phyloP scores from a whole-genome alignment of 768 basidiomycete genomes.

The Zangia roseola region DNA sequence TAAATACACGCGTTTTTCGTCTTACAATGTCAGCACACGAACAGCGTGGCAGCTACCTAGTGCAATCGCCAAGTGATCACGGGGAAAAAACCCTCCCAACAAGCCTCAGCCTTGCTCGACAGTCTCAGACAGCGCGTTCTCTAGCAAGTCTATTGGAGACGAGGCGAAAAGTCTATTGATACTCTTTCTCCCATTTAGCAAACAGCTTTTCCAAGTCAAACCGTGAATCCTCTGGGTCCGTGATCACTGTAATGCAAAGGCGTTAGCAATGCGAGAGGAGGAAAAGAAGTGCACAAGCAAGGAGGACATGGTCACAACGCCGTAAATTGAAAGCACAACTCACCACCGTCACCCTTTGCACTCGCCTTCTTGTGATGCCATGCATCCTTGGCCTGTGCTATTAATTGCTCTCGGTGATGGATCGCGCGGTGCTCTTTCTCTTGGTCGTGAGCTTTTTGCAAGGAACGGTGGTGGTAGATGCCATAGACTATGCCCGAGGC shows the following conservation, averaged over 20 bases:
- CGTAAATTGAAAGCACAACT: slow-evolving; percentile 30
- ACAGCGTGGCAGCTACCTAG: not conserved
- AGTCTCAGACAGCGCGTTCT: slow-evolving; percentile 10
- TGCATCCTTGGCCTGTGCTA: slow-evolving; percentile 86
- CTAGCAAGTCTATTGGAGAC: slow-evolving; percentile 28
- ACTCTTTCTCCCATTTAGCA: slow-evolving; percentile 70
- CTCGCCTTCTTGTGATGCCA: slow-evolving; percentile 78
- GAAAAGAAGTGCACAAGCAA: not conserved
- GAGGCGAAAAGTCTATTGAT: slow-evolving; percentile 42
- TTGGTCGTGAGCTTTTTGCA: slow-evolving; percentile 79
- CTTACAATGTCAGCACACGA: not conserved
- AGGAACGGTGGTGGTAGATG: slow-evolving; percentile 85
- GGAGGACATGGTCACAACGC: not conserved
- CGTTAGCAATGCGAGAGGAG: slow-evolving; percentile 8
- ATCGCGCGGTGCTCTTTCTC: slow-evolving; percentile 72
- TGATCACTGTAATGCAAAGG: slow-evolving; percentile 60
- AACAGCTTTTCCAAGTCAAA: slow-evolving; percentile 95
- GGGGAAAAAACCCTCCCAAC: not conserved
- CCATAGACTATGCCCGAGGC: slow-evolving; percentile 87
- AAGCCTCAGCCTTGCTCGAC: slow-evolving; percentile 10
- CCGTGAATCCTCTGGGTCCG: slow-evolving; percentile 91
- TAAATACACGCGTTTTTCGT: not conserved
- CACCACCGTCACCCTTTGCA: slow-evolving; percentile 52
- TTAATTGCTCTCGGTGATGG: slow-evolving; percentile 71
- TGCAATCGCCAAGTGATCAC: slow-evolving; percentile 1